Evolutionary conservation across 2,329 filamentous ascomycete genomes (phyloP).

Genomic region (Aspergillus sclerotialis): DNA sequence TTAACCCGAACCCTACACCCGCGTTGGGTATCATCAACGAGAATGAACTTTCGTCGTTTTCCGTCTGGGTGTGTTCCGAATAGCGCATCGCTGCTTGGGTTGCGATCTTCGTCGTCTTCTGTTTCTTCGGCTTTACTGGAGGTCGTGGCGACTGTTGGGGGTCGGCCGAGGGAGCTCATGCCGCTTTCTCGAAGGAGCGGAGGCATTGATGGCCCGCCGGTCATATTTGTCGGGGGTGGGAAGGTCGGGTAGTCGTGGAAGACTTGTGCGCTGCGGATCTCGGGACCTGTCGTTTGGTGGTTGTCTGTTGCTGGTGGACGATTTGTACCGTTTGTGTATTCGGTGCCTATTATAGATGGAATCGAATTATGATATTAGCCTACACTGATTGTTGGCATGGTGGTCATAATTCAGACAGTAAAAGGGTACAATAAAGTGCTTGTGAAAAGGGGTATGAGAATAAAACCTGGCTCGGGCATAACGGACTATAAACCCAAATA

Average conservation of each 20-base stretch:
- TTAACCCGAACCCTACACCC: slow-evolving; percentile 77
- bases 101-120: slow-evolving; percentile 19
- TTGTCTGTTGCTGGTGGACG: slow-evolving; percentile 57
- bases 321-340: slow-evolving; percentile 45
- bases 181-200: slow-evolving; percentile 54
- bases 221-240: slow-evolving; percentile 46
- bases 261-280: slow-evolving; percentile 66
- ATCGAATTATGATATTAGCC: slow-evolving; percentile 30
- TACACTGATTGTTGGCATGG: slow-evolving; percentile 32
- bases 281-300: slow-evolving; percentile 44
- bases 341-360: slow-evolving; percentile 27
- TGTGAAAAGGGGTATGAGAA: slow-evolving; percentile 17
- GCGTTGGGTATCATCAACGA: slow-evolving; percentile 82
- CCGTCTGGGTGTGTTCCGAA: slow-evolving; percentile 85
- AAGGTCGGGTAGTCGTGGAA: slow-evolving; percentile 66
- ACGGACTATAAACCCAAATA: slow-evolving; percentile 7
- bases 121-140: slow-evolving; percentile 14
- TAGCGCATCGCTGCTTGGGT: slow-evolving; percentile 53
- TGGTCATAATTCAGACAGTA: slow-evolving; percentile 7
- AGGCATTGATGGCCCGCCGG: slow-evolving; percentile 54
- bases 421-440: slow-evolving; percentile 10
- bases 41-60: slow-evolving; percentile 92
- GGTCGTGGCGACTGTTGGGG: slow-evolving; percentile 27
- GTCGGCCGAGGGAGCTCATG: slow-evolving; percentile 37
- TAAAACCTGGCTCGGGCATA: slow-evolving; percentile 5